Conservation (phyloP, 768 basidiomycete species). For the Dioszegia hungarica region DNA sequence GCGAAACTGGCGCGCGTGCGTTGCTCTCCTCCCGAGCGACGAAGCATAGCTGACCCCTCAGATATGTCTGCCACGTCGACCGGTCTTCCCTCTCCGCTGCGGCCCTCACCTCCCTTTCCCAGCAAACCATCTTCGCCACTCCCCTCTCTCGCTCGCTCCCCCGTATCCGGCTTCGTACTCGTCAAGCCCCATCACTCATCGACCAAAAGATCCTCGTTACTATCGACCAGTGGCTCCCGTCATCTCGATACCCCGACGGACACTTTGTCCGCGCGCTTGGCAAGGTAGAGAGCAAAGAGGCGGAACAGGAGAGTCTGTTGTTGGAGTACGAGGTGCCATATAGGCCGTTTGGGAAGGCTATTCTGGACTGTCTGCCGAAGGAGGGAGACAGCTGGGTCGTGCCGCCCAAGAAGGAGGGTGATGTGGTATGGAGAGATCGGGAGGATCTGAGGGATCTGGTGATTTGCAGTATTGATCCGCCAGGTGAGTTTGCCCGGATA, state of each 20-base stretch:
- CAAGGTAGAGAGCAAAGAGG: constrained; percentile 86
- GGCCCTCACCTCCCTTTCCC: constrained; percentile 62
- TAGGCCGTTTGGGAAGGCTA: constrained; percentile 91
- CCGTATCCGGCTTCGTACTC: constrained; percentile 86
- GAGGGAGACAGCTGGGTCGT: constrained; percentile 93
- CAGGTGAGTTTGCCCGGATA: constrained; percentile 55
- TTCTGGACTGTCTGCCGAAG: constrained; percentile 78
- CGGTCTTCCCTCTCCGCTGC: constrained; percentile 76
- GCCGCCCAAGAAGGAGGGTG: constrained; percentile 61
- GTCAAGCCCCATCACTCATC: constrained; percentile 81
- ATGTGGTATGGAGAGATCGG: constrained; percentile 69
- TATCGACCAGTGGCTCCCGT: constrained; percentile 84
- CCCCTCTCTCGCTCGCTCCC: constrained; percentile 88
- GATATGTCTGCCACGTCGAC: constrained; percentile 93
- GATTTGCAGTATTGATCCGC: constrained; percentile 96
- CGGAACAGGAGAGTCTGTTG: constrained; percentile 87
- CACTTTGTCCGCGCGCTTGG: constrained; percentile 93
- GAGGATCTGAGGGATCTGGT: constrained; percentile 79
- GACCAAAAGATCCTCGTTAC: constrained; percentile 94
- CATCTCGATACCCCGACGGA: constrained; percentile 88
- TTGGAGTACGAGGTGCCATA: constrained; percentile 95
- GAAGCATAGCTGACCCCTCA: constrained; percentile 35
- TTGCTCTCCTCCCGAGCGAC: constrained; percentile 18
- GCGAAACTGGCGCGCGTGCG: constrained; percentile 90
- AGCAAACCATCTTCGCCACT: constrained; percentile 89